A percentile compares a stretch with the other conserved stretches of the same genome.
These are phyloP conservation scores for Pestalotiopsis sp. DNA, from an alignment of 2,329 filamentous ascomycete genomes.

Conservation along the genomic window DNA sequence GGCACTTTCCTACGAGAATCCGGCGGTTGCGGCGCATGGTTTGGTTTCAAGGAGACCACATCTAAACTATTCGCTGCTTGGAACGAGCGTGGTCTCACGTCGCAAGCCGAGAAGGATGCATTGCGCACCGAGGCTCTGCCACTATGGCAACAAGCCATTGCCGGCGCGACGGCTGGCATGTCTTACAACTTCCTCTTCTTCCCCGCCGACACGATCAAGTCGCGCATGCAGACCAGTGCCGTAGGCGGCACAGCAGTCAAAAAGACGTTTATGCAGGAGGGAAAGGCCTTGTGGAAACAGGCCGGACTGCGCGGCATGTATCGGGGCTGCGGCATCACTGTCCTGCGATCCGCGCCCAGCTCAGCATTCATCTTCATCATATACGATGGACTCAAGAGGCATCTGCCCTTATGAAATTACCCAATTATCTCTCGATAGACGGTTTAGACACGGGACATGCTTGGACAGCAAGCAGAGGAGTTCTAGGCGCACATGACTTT, in stretches of 20 bases:
- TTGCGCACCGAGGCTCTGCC: slow-evolving; percentile 62
- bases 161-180: slow-evolving; percentile 87
- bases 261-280: slow-evolving; percentile 74
- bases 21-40: slow-evolving; percentile 93
- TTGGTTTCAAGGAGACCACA: slow-evolving; percentile 84
- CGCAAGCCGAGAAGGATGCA: slow-evolving; percentile 41
- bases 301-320: slow-evolving; percentile 86
- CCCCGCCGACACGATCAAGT: slow-evolving; percentile 96
- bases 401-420: slow-evolving; percentile 52
- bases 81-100: slow-evolving; percentile 46
- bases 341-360: slow-evolving; percentile 83
- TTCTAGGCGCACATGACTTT: slow-evolving; percentile 5
- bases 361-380: slow-evolving; percentile 98
- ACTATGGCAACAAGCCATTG: slow-evolving; percentile 83
- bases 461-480: not conserved
- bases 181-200: slow-evolving; percentile 98
- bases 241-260: slow-evolving; percentile 54
- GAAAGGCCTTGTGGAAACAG: slow-evolving; percentile 74
- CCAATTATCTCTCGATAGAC: not conserved
- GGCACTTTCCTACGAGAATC: slow-evolving; percentile 94
- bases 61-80: slow-evolving; percentile 69
- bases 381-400: slow-evolving; percentile 81
- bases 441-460: slow-evolving; percentile 1
- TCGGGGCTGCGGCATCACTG: slow-evolving; percentile 92
- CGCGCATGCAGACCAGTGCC: slow-evolving; percentile 89